Evolutionary conservation across 805 yeast genomes (phyloP).

Genomic region (Hanseniaspora nectarophila): DNA sequence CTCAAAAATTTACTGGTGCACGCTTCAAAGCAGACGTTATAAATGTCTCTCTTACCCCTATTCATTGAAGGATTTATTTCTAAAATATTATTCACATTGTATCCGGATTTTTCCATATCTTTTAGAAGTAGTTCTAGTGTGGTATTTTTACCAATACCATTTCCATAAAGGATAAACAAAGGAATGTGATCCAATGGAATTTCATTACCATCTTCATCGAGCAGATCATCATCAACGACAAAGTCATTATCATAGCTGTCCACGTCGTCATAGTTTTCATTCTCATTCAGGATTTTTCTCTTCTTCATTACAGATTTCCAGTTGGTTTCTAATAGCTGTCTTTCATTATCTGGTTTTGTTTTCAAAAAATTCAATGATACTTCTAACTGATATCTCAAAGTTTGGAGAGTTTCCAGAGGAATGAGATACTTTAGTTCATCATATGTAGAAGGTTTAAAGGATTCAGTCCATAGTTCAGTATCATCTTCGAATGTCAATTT

Average conservation of each 20-base stretch:
- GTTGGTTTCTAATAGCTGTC: constrained; percentile 18
- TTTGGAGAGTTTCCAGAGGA: constrained; percentile 20
- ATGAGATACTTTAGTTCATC: constrained; percentile 24
- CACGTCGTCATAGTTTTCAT: constrained; percentile 29
- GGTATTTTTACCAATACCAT: constrained; percentile 70
- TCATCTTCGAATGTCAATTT: neutral
- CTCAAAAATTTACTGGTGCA: constrained; percentile 68
- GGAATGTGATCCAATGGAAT: constrained; percentile 39
- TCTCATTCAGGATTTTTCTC: constrained; percentile 18
- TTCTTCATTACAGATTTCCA: constrained; percentile 8
- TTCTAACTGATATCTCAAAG: constrained; percentile 26
- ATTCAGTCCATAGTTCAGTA: constrained; percentile 2
- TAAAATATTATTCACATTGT: constrained; percentile 35
- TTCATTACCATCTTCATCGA: constrained; percentile 4
- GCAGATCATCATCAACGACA: constrained; percentile 17
- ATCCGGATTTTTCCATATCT: constrained; percentile 30
- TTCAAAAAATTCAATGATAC: constrained; percentile 30
- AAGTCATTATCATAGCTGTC: constrained; percentile 19
- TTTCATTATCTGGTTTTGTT: constrained; percentile 23
- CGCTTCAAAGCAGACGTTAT: constrained; percentile 56
- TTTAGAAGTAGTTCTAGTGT: constrained; percentile 56
- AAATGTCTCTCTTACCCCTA: constrained; percentile 61
- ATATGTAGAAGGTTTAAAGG: constrained; percentile 25
- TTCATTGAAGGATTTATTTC: constrained; percentile 69
- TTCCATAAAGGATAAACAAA: constrained; percentile 53